Percentiles rank a stretch among this genome's conserved stretches.
phyloP scores from a whole-genome alignment of 768 basidiomycete species.

The Roridomyces roridus region DNA sequence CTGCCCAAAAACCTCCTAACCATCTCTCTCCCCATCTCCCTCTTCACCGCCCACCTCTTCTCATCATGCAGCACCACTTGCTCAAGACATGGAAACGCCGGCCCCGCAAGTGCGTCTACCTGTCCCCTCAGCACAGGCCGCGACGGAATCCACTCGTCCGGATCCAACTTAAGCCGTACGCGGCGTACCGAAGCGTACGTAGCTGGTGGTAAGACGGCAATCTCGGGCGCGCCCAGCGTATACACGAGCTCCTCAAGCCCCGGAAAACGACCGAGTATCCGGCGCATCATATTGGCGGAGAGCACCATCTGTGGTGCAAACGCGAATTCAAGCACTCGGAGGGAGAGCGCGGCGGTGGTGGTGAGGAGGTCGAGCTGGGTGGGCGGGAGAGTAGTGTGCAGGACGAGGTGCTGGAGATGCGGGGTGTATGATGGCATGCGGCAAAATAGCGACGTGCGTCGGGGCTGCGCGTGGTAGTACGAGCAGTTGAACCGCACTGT shows the following conservation, averaged over 20 bases:
- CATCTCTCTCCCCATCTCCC: background rate
- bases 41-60: background rate
- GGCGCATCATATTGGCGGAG: conserved; percentile 12
- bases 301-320: conserved; percentile 17
- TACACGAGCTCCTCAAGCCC: conserved; percentile 7
- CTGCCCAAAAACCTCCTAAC: background rate
- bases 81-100: conserved; percentile 1
- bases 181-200: background rate
- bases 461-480: no score
- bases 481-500: conserved; percentile 5
- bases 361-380: conserved; percentile 6
- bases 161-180: conserved; percentile 12
- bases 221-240: conserved; percentile 18
- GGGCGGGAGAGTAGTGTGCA: conserved; percentile 13
- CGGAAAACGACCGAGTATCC: conserved; percentile 5
- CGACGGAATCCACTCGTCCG: conserved; percentile 15
- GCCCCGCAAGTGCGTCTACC: conserved; percentile 1
- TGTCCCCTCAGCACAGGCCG: conserved; percentile 2
- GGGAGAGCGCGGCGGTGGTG: background rate
- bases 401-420: conserved; percentile 8
- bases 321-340: conserved; percentile 18
- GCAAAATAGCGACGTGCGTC: no score
- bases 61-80: conserved; percentile 11
- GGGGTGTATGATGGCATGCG: background rate
- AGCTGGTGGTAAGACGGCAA: background rate